Evolutionary conservation across 108 stramenopile genomes (phyloP).

Genomic region (Aurantiochytrium sp.): DNA sequence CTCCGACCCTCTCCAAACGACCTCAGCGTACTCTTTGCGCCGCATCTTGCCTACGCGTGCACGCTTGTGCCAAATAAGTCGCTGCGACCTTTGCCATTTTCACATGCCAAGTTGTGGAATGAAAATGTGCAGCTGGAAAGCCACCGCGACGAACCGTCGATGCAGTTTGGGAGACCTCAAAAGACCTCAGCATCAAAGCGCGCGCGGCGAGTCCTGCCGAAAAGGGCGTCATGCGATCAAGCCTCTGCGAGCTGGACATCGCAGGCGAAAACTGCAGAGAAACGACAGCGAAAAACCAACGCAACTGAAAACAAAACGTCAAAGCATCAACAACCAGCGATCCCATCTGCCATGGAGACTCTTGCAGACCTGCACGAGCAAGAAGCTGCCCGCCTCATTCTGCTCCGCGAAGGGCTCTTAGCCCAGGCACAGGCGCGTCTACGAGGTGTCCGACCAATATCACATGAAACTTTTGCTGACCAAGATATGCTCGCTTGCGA

Average conservation of each 20-base stretch:
- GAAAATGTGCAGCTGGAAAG: not conserved
- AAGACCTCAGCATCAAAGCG: no score
- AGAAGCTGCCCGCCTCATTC: not conserved
- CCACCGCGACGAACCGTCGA: not conserved
- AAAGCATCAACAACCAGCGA: not conserved
- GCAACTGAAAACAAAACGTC: no score
- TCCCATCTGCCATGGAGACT: not conserved
- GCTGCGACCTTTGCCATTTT: not conserved
- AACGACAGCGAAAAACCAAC: no score
- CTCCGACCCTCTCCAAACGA: not conserved
- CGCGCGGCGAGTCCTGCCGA: no score
- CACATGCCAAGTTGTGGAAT: not conserved
- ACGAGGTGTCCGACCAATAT: no score
- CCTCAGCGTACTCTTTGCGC: not conserved
- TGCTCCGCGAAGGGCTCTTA: not conserved
- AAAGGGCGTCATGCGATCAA: no score
- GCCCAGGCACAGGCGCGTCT: not conserved
- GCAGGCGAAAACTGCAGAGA: no score
- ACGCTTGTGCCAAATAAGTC: not conserved
- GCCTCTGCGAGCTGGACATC: no score
- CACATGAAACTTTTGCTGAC: not conserved
- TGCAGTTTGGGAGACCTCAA: no score
- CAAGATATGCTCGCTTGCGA: not conserved
- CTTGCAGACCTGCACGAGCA: not conserved
- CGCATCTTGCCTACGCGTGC: not conserved